These are phyloP conservation scores for Dictyostelium firmibasis DNA, from an alignment of 78 protist species.

Conservation along the genomic window DNA sequence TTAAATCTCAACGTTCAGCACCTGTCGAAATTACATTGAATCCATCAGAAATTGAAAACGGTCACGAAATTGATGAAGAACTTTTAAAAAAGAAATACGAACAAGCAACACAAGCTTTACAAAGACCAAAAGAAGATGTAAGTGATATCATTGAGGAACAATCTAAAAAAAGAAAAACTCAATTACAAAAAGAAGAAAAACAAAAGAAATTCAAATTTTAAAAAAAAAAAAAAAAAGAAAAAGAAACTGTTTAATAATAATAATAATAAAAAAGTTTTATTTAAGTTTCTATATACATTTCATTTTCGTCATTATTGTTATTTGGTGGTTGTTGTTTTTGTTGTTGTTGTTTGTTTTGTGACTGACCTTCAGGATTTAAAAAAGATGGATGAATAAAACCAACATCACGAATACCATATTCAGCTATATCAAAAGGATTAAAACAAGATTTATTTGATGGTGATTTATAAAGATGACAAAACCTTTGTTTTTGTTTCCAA, in stretches of 20 bases:
- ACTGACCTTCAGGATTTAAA: background rate
- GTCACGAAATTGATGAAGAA: constrained; percentile 57
- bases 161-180: constrained; percentile 29
- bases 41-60: constrained; percentile 62
- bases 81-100: constrained; percentile 76
- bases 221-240: background rate
- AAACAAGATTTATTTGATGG: constrained; percentile 5
- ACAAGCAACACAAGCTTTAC: constrained; percentile 57
- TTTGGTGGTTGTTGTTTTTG: background rate
- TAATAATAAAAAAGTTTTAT: background rate
- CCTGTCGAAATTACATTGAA: constrained; percentile 63
- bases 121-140: constrained; percentile 63
- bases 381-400: background rate
- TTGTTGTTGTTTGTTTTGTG: background rate
- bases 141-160: constrained; percentile 55
- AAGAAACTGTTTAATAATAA: background rate
- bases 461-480: constrained; percentile 45
- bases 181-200: constrained; percentile 55
- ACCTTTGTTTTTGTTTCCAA: constrained; percentile 20
- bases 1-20: constrained; percentile 59
- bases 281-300: background rate
- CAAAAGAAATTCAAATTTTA: constrained; percentile 82
- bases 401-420: constrained; percentile 35
- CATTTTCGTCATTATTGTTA: background rate
- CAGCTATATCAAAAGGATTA: background rate